Base-by-base conservation (phyloP, 2,329 filamentous ascomycete species). In the Aspergillus sp. region DNA sequence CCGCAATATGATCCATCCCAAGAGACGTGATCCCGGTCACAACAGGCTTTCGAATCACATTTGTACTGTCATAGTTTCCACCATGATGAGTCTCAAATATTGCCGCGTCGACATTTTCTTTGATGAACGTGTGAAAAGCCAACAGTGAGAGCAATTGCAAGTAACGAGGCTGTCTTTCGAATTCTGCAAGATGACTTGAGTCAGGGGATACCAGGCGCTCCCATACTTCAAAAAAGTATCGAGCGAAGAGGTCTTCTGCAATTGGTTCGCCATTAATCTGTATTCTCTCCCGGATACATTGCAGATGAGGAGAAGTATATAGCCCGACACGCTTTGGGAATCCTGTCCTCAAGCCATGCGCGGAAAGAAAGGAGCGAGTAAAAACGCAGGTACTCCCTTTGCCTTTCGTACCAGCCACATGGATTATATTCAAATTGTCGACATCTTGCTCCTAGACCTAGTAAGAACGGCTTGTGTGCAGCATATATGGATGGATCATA, bases 331-430 rank as follows among this genome's bases (percentile, higher is more conserved):
- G 46, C 29, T 43, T 50, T 3, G 60, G 57, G 12, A 59, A 59
- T 8, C 63, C 62, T 4, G 55, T 62, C 38, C 56, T 55, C 10
- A 56, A 3, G 1, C 60, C 50, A 47, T 65, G 56, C n/a, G 47
- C 51, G n/a, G 71, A 67, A 40, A 88, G 74, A 50, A 87, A 80
- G 5, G 47, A 51, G 2, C 49, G 40, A 1, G 48, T 53, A 32
- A 83, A 86, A 35, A 82, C 83, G 58, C 83, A 87, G 1, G 82
- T 85, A 57, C 78, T 83, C 29, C 84, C 85, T 65, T 88, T 88
- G 4, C 85, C 85, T 63, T 88, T 88, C n/a, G 83, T 88, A 4
- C 85, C 85, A 27, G 83, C 79, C 28, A 88, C 77, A 64, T 87
- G 83, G 35, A 88, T 62, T 28, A 86, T 73, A 54, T 85, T 85